Conservation (phyloP, 352 stramenopile genomes). For the Phytopythium litorale region DNA sequence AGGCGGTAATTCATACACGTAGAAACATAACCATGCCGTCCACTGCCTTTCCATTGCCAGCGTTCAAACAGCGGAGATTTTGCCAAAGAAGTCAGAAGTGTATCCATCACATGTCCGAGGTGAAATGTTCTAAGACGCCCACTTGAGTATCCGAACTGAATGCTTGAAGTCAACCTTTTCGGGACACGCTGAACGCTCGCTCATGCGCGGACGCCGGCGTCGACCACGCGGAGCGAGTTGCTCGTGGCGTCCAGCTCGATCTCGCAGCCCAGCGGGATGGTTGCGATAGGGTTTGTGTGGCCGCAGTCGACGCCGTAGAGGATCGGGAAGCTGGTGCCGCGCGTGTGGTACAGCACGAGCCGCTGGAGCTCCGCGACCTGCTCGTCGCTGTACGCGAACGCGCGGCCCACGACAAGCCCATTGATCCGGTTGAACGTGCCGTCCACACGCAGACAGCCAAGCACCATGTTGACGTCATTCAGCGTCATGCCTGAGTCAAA, state of each 20-base stretch:
- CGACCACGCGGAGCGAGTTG: conserved; percentile 29
- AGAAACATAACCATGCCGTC: not conserved
- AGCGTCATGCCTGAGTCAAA: conserved; percentile 58
- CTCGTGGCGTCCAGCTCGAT: conserved; percentile 28
- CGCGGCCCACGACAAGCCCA: conserved; percentile 48
- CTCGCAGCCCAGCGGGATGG: conserved; percentile 42
- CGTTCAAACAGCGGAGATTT: not conserved
- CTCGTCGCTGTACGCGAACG: conserved; percentile 32
- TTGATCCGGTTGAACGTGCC: conserved; percentile 44
- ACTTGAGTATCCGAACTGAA: not conserved
- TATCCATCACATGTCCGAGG: not conserved
- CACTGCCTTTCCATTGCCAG: not conserved
- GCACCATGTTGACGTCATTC: conserved; percentile 35
- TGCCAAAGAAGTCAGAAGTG: not conserved
- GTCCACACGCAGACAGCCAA: conserved; percentile 41
- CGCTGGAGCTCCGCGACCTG: conserved; percentile 42
- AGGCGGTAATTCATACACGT: no score
- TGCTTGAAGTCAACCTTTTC: not conserved
- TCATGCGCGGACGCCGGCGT: conserved; percentile 18
- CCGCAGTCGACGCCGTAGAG: conserved; percentile 53
- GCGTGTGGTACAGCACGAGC: conserved; percentile 51
- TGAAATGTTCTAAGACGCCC: not conserved
- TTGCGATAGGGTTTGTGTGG: conserved; percentile 58
- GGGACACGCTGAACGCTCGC: not conserved
- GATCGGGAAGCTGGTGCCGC: conserved; percentile 42